Evolutionary conservation across 73 alveolate genomes (phyloP).

Genomic region (Tetrahymena malaccensis): DNA sequence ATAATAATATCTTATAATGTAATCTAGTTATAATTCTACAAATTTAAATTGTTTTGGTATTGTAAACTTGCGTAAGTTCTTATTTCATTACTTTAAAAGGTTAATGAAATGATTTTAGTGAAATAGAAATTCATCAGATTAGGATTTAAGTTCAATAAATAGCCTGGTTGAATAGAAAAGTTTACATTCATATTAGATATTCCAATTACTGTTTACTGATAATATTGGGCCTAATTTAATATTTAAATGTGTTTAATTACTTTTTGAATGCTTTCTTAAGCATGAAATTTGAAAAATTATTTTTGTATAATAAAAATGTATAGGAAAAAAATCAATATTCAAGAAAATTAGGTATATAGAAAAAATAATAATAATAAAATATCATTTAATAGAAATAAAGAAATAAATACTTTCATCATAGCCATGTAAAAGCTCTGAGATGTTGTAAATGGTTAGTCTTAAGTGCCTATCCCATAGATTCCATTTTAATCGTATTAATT

Average conservation of each 20-base stretch:
- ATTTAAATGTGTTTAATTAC: neutral
- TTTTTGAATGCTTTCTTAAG: too few relatives aligned
- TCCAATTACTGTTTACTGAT: neutral
- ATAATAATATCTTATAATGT: neutral
- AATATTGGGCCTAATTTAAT: neutral
- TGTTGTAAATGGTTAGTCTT: neutral
- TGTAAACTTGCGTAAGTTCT: neutral
- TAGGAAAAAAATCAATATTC: too few relatives aligned
- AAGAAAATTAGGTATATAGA: neutral
- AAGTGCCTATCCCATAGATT: neutral
- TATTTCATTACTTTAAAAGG: neutral
- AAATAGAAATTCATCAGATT: neutral
- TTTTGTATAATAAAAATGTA: too few relatives aligned
- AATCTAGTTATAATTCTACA: neutral
- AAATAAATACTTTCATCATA: neutral
- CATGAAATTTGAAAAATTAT: too few relatives aligned
- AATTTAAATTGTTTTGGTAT: neutral
- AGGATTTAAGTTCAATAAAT: neutral
- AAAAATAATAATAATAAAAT: too few relatives aligned
- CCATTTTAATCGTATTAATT: neutral
- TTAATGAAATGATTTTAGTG: neutral
- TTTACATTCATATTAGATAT: neutral
- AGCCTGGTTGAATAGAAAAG: neutral
- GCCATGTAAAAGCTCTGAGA: neutral
- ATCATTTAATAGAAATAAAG: neutral